These are phyloP conservation scores for Aurifilum marmelostoma DNA, from an alignment of 2,329 filamentous ascomycete genomes.

Conservation along the genomic window DNA sequence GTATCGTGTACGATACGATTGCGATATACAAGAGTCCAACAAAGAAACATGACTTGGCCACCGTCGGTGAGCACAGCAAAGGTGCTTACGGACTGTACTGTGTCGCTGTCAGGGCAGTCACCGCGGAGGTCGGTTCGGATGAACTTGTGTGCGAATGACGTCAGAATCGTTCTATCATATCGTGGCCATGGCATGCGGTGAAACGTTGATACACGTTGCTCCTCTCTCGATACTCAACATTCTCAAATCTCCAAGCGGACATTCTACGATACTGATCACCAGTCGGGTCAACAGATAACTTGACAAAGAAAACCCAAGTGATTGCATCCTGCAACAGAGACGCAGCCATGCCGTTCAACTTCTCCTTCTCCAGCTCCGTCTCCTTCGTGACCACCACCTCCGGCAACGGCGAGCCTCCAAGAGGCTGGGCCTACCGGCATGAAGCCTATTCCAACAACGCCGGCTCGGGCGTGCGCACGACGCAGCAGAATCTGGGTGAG, in stretches of 20 bases:
- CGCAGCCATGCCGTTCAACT: slow-evolving; percentile 26
- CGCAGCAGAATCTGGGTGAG: slow-evolving; percentile 22
- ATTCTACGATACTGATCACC: not conserved
- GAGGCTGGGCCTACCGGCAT: slow-evolving; percentile 22
- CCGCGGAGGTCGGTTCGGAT: slow-evolving; percentile 3
- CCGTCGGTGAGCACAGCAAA: not conserved
- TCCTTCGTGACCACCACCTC: slow-evolving; percentile 25
- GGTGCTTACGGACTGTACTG: not conserved
- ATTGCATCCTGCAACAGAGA: not conserved
- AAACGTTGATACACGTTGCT: not conserved
- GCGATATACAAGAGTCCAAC: not conserved
- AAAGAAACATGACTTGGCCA: not conserved
- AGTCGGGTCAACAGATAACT: not conserved
- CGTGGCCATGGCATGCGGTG: not conserved
- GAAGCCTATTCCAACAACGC: slow-evolving; percentile 25
- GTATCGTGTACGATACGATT: too few relatives aligned
- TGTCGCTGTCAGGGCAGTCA: not conserved
- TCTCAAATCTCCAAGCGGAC: not conserved
- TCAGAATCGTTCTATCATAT: slow-evolving; percentile 8
- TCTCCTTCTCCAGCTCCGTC: slow-evolving; percentile 27
- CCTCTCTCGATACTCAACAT: not conserved
- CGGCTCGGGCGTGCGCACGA: slow-evolving; percentile 26
- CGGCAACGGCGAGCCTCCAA: slow-evolving; percentile 22
- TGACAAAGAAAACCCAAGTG: not conserved
- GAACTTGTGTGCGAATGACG: slow-evolving; percentile 11